A percentile compares a stretch with the other conserved stretches of the same genome.
These are phyloP conservation scores for Phytomonas sp. DNA, from an alignment of 208 protist genomes.

Conservation along the genomic window DNA sequence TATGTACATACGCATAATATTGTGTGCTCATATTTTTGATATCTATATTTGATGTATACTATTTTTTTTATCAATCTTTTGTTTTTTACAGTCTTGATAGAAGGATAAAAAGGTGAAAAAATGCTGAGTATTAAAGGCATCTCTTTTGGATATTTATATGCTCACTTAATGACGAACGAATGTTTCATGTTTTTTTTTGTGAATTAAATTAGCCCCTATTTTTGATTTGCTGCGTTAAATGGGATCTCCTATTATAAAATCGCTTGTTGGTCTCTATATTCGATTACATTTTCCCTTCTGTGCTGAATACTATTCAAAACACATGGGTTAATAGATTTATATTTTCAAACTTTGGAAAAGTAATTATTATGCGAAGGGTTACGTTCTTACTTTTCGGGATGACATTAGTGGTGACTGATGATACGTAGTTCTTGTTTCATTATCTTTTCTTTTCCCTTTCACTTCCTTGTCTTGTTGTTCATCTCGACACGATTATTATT, in stretches of 20 bases:
- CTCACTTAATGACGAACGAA: not conserved
- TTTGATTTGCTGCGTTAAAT: not conserved
- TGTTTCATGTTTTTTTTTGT: not conserved
- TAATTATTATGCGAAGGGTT: not conserved
- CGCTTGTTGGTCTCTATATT: not conserved
- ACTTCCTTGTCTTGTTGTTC: not conserved
- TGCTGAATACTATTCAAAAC: too few species aligned
- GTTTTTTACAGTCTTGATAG: not conserved
- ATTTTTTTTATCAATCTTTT: not conserved
- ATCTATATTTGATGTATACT: not conserved
- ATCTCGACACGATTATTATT: not conserved
- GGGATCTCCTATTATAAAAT: not conserved
- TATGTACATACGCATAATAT: not conserved
- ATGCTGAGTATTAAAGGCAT: not conserved
- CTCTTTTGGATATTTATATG: not conserved
- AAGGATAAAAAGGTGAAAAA: not conserved
- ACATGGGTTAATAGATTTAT: too few species aligned
- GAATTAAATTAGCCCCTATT: not conserved
- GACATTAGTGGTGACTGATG: not conserved
- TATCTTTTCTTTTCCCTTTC: not conserved
- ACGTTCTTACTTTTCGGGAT: not conserved
- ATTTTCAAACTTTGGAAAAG: too few species aligned
- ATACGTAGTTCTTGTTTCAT: not conserved
- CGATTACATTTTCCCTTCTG: too few species aligned
- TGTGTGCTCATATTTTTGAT: not conserved